Base-by-base conservation (phyloP, 495 filamentous ascomycete genomes). In the Aspergillus nanangensis region DNA sequence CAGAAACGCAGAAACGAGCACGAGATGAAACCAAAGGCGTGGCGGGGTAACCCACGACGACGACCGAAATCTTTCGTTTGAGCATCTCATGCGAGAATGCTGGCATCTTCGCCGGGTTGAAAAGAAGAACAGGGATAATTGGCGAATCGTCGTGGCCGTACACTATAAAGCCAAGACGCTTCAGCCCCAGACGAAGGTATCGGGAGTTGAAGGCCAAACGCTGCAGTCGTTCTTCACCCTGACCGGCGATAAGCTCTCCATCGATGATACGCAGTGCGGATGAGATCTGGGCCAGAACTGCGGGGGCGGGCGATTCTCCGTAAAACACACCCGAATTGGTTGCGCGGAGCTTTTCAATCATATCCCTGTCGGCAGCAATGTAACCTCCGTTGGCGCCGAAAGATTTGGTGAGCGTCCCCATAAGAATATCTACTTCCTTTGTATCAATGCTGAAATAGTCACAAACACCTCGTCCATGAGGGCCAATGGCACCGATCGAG, bases 61-160 rank as follows among this genome's bases (percentile, higher is more conserved):
- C 93, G 36, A 97, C 90, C n/a, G 92, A 92, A 50, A 98, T 97
- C 68, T 95, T 96, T 52, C 93, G 88, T 57, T 83, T 84, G 24
- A 97, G 79, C 93, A 98, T 97, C 66, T 97, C 92, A 63, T 95
- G 93, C 25, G 89, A 95, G 67, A 98, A 98, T 24, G 93, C 93
- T 7, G 93, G 87, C 72, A 98, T 95, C 68, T 98, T 98, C 45
- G 86, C 93, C 8, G 93, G 94, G 69, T 95, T 89, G 74, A 96
- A 98, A 24, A 98, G 80, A 44, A 96, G 72, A 56, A 97, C 50
- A 39, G 93, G 93, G 51, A 98, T 89, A 65, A 98, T 97, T 44
- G 93, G 93, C 13, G 90, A 95, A 69, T 98, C 93, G 66, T 98
- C 93, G 62, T 96, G 89, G 45, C 93, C 93, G 58, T 90, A 94